Evolutionary conservation across 2,329 filamentous ascomycete species (phyloP), one percentile per base, ranked within the genome.

Genomic region (Neoascochyta sp.): DNA sequence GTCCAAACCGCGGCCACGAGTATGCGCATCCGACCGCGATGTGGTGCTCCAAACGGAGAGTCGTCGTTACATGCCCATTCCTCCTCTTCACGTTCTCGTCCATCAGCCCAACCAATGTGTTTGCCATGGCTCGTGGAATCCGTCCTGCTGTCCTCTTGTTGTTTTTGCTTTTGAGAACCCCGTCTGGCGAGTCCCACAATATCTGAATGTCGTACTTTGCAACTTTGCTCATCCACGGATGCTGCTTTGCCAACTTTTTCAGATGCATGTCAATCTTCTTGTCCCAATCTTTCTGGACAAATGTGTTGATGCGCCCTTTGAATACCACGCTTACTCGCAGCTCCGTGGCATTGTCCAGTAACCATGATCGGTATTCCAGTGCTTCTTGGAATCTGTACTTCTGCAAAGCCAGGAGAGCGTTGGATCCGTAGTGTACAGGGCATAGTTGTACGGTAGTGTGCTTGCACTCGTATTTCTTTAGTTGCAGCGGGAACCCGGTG

Each of bases 271-370:
- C 23, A 5, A 56, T 41, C 24, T 51, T 54, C 26, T 43, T 45
- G 21, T 47, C 45, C 57, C 57, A 61, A 18, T 61, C 43, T 11
- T 35, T 32, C 16, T 50, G 49, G 2, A 47, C 37, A 16, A 57
- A 58, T 4, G 42, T 50, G 7, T 54, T 40, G 13, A 46, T 27
- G 8, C 50, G 39, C n/a, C 50, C 51, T 9, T 41, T 45, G 45
- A 61, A 57, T 4, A 39, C 27, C 2, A 61, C 27, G 3, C 29
- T 33, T 16, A 60, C 42, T 4, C 34, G 41, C 3, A 61, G 35
- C 14, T 43, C 32, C 4, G 50, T 18, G 5, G 28, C 45, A 17
- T 54, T 42, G 16, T 27, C 32, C 5, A 55, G 33, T 7, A 60
- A 38, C 29, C 37, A 52, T 5, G 41, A 34, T 8, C 12, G 8